A percentile compares a stretch with the other conserved stretches of the same genome.
Conservation (phyloP, 768 basidiomycete genomes). For the Mycena galopus region DNA sequence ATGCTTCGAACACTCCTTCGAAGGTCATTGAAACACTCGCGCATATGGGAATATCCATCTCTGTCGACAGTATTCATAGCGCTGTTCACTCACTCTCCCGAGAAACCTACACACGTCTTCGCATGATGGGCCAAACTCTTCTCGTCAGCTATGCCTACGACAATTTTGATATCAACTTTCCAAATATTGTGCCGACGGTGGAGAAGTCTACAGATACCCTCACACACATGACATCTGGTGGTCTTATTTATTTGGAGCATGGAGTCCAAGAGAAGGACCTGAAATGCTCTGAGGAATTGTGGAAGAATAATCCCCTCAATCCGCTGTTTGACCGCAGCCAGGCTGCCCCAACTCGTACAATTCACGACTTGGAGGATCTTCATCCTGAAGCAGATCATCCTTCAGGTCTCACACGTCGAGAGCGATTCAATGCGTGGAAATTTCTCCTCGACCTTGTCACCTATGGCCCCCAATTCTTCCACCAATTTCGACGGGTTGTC, state of each 20-base stretch:
- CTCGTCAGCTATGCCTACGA: conserved; percentile 52
- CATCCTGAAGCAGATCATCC: no score
- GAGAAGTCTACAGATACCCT: conserved; percentile 44
- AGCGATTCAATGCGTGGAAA: no score
- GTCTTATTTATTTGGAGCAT: conserved; percentile 45
- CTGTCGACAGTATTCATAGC: conserved; percentile 40
- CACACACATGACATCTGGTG: conserved; percentile 50
- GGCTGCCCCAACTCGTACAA: no score
- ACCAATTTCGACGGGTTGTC: no score
- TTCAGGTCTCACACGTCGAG: no score
- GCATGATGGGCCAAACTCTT: conserved; percentile 41
- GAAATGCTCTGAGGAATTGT: no score
- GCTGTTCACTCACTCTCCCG: conserved; percentile 43
- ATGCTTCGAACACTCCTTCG: conserved; percentile 42
- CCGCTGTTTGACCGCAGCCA: no score
- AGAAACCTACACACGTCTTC: conserved; percentile 35
- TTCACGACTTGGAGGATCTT: no score
- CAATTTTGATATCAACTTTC: conserved; percentile 58
- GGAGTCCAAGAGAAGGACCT: neutral
- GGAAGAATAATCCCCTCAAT: no score
- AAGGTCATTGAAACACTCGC: conserved; percentile 46
- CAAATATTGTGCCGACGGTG: conserved; percentile 44
- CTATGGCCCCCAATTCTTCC: no score
- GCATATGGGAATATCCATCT: conserved; percentile 46
- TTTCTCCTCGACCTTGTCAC: no score